Evolutionary conservation across 140 eudicot species (phyloP), one percentile per base, ranked within the genome.

Genomic region (Eryngium alpinum): DNA sequence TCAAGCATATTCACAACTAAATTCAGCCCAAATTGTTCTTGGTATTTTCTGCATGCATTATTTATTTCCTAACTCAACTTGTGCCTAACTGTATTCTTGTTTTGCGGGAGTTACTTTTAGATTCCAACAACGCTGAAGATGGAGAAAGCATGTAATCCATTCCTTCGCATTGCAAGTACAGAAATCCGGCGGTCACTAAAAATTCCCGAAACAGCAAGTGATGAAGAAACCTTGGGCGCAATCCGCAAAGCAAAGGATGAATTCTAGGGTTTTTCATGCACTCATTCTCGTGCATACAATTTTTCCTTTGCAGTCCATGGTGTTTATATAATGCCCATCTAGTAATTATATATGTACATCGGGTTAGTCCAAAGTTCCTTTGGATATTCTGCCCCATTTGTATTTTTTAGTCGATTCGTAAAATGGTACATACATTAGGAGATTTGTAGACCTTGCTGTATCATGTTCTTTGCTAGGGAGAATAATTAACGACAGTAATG

Each of bases 81-180:
- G 75, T 77, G 69, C 21, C 62, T 28, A 21, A 78, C 21, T 57
- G 31, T 25, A 67, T 31, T 24, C 52, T 71, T 74, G 3, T 83
- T 32, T 49, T 46, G 13, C 83, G 80, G 53, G 56, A 81, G 66
- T 56, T 72, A 81, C 85, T 81, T 84, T 51, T 78, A 93, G 97
- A 88, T 93, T 85, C 97, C 97, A 76, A 91, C 97, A 38, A 87
- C 94, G 3, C 82, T 93, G 57, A 89, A 85, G 87, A 89, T 56
- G 83, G 97, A 91, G 82, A 91, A 93, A 84, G 76, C 78, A 34
- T 91, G 97, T 44, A 93, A 93, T 84, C 97, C 97, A 9, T 93
- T 91, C 82, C 87, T 93, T 75, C 96, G 97, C 79, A 88, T 97
- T 28, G 84, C 97, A 82, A 93, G 97, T 83, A 71, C 29, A 71